These are phyloP conservation scores for Rhazya stricta DNA, from an alignment of 257 asterid species.

Conservation along the genomic window DNA sequence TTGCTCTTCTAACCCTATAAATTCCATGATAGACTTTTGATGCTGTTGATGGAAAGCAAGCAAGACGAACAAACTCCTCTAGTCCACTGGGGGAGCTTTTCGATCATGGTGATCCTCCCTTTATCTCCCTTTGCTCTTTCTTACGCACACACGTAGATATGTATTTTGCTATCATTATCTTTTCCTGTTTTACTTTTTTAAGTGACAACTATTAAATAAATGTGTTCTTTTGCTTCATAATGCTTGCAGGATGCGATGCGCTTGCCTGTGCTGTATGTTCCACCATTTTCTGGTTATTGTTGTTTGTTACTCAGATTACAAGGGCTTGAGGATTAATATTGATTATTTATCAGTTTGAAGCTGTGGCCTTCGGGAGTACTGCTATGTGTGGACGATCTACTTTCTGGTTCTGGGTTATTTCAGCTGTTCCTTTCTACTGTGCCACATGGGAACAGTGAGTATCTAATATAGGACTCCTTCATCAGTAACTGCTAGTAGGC, in stretches of 20 bases:
- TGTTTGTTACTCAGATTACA: constrained; percentile 16
- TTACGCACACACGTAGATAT: neutral
- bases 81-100: constrained; percentile 95
- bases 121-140: neutral
- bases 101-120: constrained; percentile 63
- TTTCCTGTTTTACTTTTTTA: constrained; percentile 10
- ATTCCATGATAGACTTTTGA: constrained; percentile 65
- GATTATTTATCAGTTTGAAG: constrained; percentile 51
- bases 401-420: constrained; percentile 88
- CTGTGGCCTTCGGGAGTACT: constrained; percentile 90
- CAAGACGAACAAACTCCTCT: constrained; percentile 88
- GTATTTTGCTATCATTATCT: neutral
- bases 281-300: constrained; percentile 11
- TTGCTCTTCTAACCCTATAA: constrained; percentile 17
- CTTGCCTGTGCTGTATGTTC: constrained; percentile 91
- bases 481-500: neutral
- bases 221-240: constrained; percentile 18
- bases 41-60: constrained; percentile 99
- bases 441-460: constrained; percentile 96
- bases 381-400: constrained; percentile 73
- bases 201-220: constrained; percentile 20
- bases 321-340: constrained; percentile 17
- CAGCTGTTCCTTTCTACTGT: constrained; percentile 73
- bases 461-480: neutral
- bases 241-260: constrained; percentile 86